phyloP scores from a whole-genome alignment of 169 alveolate species.

The Eimeria mitis region DNA sequence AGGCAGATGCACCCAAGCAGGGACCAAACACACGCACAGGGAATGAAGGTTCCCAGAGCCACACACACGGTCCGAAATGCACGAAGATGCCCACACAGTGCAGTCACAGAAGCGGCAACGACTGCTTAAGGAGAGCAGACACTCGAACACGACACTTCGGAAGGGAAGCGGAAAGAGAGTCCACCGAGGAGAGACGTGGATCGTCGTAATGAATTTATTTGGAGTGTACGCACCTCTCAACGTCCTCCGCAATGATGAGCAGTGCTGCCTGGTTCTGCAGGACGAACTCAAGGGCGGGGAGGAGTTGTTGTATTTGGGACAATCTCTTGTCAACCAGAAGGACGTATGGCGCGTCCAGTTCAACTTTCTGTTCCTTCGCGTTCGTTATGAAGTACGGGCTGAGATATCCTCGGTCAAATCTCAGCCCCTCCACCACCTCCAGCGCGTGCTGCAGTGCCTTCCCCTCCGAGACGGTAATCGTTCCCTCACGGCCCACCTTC shows the following conservation, averaged over 20 bases:
- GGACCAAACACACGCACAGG: neutral
- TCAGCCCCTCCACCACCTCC: conserved; percentile 99
- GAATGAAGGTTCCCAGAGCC: no score
- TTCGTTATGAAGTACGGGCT: conserved; percentile 99
- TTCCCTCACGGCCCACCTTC: conserved; percentile 98
- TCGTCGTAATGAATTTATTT: neutral
- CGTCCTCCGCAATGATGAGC: conserved; percentile 99
- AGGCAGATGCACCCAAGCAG: no score
- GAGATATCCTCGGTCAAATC: conserved; percentile 98
- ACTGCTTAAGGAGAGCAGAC: neutral
- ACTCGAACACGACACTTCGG: neutral
- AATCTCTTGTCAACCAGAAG: conserved; percentile 98
- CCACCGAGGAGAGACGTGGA: neutral
- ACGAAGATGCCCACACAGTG: neutral
- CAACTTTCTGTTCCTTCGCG: conserved; percentile 95
- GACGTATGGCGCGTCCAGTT: conserved; percentile 97
- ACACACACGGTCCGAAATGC: neutral
- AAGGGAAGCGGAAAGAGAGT: no score
- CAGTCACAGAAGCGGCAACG: neutral
- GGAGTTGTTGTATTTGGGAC: conserved; percentile 95
- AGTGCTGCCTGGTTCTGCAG: conserved; percentile 96
- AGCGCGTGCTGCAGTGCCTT: conserved; percentile 98
- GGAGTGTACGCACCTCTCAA: conserved; percentile 89
- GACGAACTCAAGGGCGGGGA: conserved; percentile 98
- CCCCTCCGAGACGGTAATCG: conserved; percentile 99